phyloP scores from a whole-genome alignment of 768 basidiomycete species.

The Naematelia encephala region DNA sequence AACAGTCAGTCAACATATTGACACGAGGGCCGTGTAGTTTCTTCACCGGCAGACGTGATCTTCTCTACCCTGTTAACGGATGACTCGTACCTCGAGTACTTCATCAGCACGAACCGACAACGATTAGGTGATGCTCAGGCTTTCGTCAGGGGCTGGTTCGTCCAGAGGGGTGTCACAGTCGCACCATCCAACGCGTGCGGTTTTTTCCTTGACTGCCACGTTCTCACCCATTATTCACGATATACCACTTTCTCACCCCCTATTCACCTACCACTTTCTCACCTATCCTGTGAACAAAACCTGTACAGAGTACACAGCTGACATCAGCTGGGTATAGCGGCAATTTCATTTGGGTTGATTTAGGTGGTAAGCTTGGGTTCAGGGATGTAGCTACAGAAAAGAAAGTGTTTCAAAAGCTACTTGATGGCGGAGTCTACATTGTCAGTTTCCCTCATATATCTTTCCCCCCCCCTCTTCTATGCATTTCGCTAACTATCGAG shows the following conservation, averaged over 20 bases:
- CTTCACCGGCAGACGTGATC: slow-evolving; percentile 38
- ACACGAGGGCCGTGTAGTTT: slow-evolving; percentile 25
- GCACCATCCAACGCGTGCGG: slow-evolving; percentile 40
- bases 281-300: neutral
- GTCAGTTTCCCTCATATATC: too few species aligned
- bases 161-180: slow-evolving; percentile 35
- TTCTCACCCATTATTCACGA: neutral
- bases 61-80: slow-evolving; percentile 33
- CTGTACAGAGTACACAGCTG: neutral
- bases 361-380: slow-evolving; percentile 37
- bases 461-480: too few species aligned
- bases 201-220: neutral
- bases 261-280: neutral
- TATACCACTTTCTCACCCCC: neutral
- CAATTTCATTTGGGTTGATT: slow-evolving; percentile 48
- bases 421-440: slow-evolving; percentile 48
- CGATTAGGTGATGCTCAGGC: slow-evolving; percentile 39
- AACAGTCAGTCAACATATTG: neutral
- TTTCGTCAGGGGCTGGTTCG: slow-evolving; percentile 41
- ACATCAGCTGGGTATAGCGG: slow-evolving; percentile 18
- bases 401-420: slow-evolving; percentile 40
- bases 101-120: slow-evolving; percentile 28
- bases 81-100: slow-evolving; percentile 17
- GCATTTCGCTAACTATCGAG: too few species aligned
- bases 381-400: slow-evolving; percentile 35